Evolutionary conservation across 1,284 basidiomycete species (phyloP).

Genomic region (Sporisorium exsertum): DNA sequence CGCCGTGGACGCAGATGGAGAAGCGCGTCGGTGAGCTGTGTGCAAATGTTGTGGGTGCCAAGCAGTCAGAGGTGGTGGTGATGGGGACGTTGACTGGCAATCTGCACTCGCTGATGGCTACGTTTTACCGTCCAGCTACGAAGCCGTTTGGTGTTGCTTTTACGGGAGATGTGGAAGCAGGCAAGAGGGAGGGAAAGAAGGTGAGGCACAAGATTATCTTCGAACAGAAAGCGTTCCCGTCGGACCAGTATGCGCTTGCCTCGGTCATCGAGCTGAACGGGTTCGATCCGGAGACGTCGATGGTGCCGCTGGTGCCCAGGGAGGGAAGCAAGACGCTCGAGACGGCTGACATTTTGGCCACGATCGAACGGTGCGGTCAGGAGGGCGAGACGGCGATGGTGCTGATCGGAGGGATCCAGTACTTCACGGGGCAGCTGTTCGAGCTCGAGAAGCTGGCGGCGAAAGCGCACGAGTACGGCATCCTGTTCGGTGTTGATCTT

Average conservation of each 20-base stretch:
- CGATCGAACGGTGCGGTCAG: constrained; percentile 73
- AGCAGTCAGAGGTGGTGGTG: constrained; percentile 87
- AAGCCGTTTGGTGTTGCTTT: constrained; percentile 46
- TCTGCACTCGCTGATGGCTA: constrained; percentile 91
- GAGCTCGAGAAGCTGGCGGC: constrained; percentile 84
- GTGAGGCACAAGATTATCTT: constrained; percentile 89
- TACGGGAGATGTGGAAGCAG: constrained; percentile 32
- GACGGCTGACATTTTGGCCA: constrained; percentile 86
- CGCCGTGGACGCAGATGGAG: constrained; percentile 86
- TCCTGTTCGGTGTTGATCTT: constrained; percentile 93
- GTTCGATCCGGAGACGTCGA: constrained; percentile 79
- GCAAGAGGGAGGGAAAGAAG: constrained; percentile 36
- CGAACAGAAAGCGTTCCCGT: constrained; percentile 93
- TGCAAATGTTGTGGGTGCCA: constrained; percentile 86
- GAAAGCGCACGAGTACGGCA: constrained; percentile 81
- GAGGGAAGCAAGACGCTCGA: constrained; percentile 86
- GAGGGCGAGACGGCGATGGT: constrained; percentile 63
- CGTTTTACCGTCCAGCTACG: constrained; percentile 88
- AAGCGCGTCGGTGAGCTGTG: constrained; percentile 81
- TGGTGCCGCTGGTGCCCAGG: constrained; percentile 84
- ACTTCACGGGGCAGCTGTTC: constrained; percentile 97
- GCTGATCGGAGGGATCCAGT: constrained; percentile 74
- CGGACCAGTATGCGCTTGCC: constrained; percentile 94
- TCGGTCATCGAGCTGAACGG: constrained; percentile 86
- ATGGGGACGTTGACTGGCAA: constrained; percentile 95